These are phyloP conservation scores for Cryptosporidium sp. DNA, from an alignment of 169 alveolate genomes.

Conservation along the genomic window DNA sequence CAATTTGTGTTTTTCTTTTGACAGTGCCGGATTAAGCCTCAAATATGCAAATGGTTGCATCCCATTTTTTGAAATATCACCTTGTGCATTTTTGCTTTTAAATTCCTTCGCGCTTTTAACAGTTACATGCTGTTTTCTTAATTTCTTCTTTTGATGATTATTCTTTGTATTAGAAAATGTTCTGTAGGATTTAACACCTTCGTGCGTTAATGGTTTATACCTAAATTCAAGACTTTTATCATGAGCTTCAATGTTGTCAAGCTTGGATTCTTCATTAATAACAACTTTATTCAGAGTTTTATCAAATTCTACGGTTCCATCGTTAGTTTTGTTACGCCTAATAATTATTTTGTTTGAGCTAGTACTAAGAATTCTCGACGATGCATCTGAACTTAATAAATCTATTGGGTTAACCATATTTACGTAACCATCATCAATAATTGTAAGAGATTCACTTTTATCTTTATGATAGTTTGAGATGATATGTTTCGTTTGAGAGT, in stretches of 20 bases:
- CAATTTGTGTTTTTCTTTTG: conserved; percentile 45
- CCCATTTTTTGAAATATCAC: conserved; percentile 41
- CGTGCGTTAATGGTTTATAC: background rate
- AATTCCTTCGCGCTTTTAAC: conserved; percentile 47
- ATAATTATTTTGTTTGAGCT: background rate
- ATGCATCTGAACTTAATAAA: conserved; percentile 60
- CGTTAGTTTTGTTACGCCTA: background rate
- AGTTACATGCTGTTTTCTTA: conserved; percentile 40
- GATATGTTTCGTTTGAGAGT: background rate
- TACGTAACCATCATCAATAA: conserved; percentile 7
- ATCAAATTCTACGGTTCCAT: conserved; percentile 40
- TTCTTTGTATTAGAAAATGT: background rate
- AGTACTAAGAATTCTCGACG: background rate
- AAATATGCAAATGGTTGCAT: conserved; percentile 66
- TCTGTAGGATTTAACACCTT: background rate
- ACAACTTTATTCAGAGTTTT: conserved; percentile 3
- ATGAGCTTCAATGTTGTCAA: background rate
- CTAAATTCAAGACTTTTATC: background rate
- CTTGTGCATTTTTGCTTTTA: conserved; percentile 32
- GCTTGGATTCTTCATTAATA: background rate
- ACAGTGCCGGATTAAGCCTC: conserved; percentile 56
- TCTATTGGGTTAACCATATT: conserved; percentile 35
- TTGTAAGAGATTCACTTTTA: conserved; percentile 21
- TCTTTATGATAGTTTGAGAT: background rate
- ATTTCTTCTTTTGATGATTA: background rate